Percentiles rank a stretch among this genome's conserved stretches.
phyloP scores from a whole-genome alignment of 2,329 filamentous ascomycete species.

The Penicillium expansum region DNA sequence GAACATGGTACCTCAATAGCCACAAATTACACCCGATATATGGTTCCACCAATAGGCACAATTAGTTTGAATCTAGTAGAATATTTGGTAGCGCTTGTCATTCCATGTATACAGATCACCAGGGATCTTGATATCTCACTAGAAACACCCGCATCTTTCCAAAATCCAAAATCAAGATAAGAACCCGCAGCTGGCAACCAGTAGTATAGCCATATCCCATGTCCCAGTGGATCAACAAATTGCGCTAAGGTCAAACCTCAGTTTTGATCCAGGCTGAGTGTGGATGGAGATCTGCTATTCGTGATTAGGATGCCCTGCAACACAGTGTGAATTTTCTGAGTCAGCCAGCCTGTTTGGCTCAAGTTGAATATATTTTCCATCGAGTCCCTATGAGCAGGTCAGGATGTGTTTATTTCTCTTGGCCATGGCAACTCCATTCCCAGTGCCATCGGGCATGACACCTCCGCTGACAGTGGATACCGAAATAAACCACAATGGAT shows the following conservation, averaged over 20 bases:
- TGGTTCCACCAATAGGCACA: background rate
- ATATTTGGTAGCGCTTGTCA: background rate
- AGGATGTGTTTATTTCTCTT: background rate
- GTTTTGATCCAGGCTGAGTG: background rate
- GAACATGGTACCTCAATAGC: background rate
- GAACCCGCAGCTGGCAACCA: background rate
- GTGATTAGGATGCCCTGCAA: background rate
- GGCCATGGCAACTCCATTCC: conserved; percentile 5
- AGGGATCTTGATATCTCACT: background rate
- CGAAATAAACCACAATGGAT: conserved; percentile 40
- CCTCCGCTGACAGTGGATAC: conserved; percentile 39
- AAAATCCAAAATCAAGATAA: background rate
- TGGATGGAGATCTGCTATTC: background rate
- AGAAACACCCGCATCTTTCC: no score
- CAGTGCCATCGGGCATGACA: conserved; percentile 21
- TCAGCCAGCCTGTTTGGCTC: background rate
- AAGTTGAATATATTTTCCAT: conserved; percentile 4
- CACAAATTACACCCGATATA: background rate
- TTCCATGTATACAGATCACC: background rate
- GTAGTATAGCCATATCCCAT: background rate
- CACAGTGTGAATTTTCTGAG: background rate
- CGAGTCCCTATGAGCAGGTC: background rate
- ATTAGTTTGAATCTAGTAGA: background rate
- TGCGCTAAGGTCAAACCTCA: background rate
- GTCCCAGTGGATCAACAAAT: background rate